phyloP scores from a whole-genome alignment of 1,284 basidiomycete genomes.

The Cryptococcus amylolentus region DNA sequence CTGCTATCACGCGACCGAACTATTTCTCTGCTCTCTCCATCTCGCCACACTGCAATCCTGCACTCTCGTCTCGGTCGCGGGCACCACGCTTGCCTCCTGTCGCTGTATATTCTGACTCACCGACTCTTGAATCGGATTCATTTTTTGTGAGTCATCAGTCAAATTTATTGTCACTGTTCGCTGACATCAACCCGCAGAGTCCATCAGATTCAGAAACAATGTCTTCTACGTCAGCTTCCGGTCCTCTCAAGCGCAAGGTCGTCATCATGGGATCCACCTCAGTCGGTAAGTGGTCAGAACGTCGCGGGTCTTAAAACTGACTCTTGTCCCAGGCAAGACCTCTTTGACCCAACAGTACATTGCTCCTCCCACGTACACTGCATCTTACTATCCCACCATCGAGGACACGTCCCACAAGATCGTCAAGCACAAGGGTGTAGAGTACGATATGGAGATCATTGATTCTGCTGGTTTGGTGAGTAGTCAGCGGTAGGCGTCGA shows the following conservation, averaged over 20 bases:
- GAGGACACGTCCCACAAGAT: conserved; percentile 83
- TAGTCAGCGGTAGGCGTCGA: background rate
- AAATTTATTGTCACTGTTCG: background rate
- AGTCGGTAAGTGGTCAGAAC: conserved; percentile 61
- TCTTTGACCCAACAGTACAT: conserved; percentile 72
- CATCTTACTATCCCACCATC: conserved; percentile 91
- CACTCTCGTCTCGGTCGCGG: too few species aligned
- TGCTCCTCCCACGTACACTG: conserved; percentile 64
- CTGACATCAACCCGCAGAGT: background rate
- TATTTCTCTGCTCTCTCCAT: conserved; percentile 10
- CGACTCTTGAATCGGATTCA: background rate
- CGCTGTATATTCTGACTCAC: background rate
- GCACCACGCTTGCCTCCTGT: background rate
- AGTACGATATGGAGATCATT: conserved; percentile 95
- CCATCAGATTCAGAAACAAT: conserved; percentile 6
- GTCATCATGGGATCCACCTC: conserved; percentile 74
- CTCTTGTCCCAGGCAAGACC: conserved; percentile 61
- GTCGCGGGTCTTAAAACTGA: too few species aligned
- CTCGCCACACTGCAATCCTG: background rate
- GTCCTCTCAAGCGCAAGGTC: conserved; percentile 67
- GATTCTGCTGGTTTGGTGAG: conserved; percentile 85
- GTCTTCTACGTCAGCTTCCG: conserved; percentile 7
- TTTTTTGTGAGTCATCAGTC: background rate
- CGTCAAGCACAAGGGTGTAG: conserved; percentile 74
- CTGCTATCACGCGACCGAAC: conserved; percentile 1